phyloP scores from a whole-genome alignment of 2,329 filamentous ascomycete species.

The Daldinia eschscholtzii region DNA sequence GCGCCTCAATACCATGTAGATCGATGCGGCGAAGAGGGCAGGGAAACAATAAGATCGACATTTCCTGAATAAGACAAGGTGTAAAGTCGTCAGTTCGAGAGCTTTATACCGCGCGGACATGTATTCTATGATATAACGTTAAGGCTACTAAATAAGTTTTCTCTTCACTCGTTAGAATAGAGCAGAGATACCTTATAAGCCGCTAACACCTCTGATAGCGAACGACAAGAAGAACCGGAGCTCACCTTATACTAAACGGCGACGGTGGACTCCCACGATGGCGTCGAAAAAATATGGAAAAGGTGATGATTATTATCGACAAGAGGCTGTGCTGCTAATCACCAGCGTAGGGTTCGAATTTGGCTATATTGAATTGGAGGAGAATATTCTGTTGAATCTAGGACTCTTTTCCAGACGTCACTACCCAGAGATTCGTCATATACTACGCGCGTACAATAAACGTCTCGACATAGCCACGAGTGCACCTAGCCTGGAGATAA shows the following conservation, averaged over 20 bases:
- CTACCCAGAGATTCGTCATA: background rate
- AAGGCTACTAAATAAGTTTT: slow-evolving; percentile 43
- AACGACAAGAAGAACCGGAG: slow-evolving; percentile 67
- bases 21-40: slow-evolving; percentile 62
- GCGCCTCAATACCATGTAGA: slow-evolving; percentile 65
- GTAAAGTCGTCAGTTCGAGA: slow-evolving; percentile 51
- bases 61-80: slow-evolving; percentile 58
- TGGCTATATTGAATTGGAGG: slow-evolving; percentile 45
- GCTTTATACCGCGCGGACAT: slow-evolving; percentile 50
- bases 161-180: background rate
- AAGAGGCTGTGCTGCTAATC: slow-evolving; percentile 57
- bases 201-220: slow-evolving; percentile 62
- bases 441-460: background rate
- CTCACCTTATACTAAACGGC: slow-evolving; percentile 58
- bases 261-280: slow-evolving; percentile 56
- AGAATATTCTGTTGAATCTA: background rate
- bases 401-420: background rate
- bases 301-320: slow-evolving; percentile 59
- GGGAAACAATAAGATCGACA: slow-evolving; percentile 63
- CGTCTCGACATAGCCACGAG: background rate
- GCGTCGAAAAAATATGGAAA: slow-evolving; percentile 58
- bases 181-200: background rate
- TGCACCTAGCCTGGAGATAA: background rate
- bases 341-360: slow-evolving; percentile 49
- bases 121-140: slow-evolving; percentile 61